Base-by-base conservation (phyloP, 768 basidiomycete genomes). In the Plicaturopsis crispa region DNA sequence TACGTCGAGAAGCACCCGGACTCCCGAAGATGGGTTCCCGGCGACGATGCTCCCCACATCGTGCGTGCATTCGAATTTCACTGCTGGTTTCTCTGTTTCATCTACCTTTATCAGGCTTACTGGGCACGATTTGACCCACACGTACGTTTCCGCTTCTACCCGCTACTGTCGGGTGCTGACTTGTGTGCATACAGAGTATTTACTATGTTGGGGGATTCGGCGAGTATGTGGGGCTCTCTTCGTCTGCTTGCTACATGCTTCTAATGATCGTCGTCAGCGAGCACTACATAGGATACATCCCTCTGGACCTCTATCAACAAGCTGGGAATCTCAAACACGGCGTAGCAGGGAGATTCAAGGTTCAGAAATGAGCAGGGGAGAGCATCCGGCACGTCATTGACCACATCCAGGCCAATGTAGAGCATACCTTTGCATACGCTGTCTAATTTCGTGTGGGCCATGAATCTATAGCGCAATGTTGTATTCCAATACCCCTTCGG, bases 191-290 rank as follows among this genome's bases (percentile, higher is more conserved):
- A n/a, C 48, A 73, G 73, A 60, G 56, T 22, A 54, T 75, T 14
- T 73, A 75, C 47, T 75, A 66, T 36, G 71, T 75, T 4, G 73
- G 73, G 10, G 73, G 73, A 3, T 74, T 75, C 46, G 72, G 72
- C 26, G 65, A 59, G 67, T 69, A 44, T 38, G 67, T 55, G 17
- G n/a, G 19, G 22, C 14, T 14, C 39, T 24, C 31, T 38, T 20
- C 8, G 6, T 17, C 30, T 39, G 13, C 24, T 17, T n/a, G 26
- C n/a, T 35, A 23, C 33, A 23, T 46, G n/a, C 40, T 4, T 38
- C 10, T 34, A 35, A 35, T 32, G 8, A 33, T 38, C 31, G 3
- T 31, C 13, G 24, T 38, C 41, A 68, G 67, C 43, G 53, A 58
- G 36, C 72, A 74, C 42, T 74, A 66, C 48, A 75, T 74, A 36